A percentile compares a stretch with the other conserved stretches of the same genome.
Conservation (phyloP, 441 rosid species). For the Adansonia grandidieri region DNA sequence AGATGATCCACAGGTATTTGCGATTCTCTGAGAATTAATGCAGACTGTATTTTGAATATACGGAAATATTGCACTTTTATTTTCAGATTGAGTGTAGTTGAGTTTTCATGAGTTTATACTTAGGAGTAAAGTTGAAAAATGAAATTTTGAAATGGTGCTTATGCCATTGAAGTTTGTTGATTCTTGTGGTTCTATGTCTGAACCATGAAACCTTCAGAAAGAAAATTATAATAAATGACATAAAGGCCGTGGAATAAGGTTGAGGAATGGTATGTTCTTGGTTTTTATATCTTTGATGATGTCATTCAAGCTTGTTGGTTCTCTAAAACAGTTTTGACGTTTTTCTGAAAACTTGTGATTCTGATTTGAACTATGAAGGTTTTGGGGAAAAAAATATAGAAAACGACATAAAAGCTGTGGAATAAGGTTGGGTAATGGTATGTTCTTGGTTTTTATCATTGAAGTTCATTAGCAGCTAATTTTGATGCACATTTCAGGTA, state of each 20-base stretch:
- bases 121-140: background rate
- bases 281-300: background rate
- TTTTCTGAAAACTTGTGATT: background rate
- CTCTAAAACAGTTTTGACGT: background rate
- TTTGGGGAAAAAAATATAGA: background rate
- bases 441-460: background rate
- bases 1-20: constrained; percentile 57
- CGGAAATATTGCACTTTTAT: background rate
- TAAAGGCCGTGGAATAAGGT: background rate
- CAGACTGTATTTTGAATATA: background rate
- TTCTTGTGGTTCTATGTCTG: background rate
- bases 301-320: constrained; percentile 16
- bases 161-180: constrained; percentile 5
- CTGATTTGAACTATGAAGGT: background rate
- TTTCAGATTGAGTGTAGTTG: background rate
- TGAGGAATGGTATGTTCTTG: background rate
- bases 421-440: constrained; percentile 5
- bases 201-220: background rate
- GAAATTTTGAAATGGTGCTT: background rate
- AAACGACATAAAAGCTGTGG: background rate
- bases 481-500: background rate
- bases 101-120: background rate
- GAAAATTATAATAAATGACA: background rate
- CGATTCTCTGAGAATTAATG: background rate
- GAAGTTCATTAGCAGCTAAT: background rate